Conservation (phyloP, 2,329 filamentous ascomycete genomes). For the Thelonectria blattea region DNA sequence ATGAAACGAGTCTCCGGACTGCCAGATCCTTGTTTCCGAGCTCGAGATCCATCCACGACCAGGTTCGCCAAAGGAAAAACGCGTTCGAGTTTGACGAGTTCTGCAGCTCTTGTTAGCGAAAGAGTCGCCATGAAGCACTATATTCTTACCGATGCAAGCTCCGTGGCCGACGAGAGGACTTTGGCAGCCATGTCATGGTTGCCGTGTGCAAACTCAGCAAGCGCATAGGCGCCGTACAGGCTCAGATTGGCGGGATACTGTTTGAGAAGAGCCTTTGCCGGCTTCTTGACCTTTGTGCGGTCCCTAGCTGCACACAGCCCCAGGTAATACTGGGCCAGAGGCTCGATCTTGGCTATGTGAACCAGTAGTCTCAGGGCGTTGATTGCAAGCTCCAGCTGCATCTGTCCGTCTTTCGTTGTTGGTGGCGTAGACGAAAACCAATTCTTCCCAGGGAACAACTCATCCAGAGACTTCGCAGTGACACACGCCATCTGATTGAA, state of each 20-base stretch:
- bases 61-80: conserved; percentile 62
- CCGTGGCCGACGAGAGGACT: conserved; percentile 70
- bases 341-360: conserved; percentile 43
- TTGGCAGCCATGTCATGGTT: conserved; percentile 64
- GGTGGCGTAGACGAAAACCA: conserved; percentile 54
- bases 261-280: conserved; percentile 77
- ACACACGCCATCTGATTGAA: conserved; percentile 42
- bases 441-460: conserved; percentile 55
- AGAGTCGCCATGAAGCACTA: neutral
- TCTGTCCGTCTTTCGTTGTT: conserved; percentile 32
- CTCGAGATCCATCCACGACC: conserved; percentile 71
- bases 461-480: conserved; percentile 51
- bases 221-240: conserved; percentile 81
- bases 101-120: conserved; percentile 25
- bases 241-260: conserved; percentile 65
- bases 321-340: conserved; percentile 71
- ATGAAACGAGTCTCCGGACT: conserved; percentile 48
- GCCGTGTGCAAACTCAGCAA: conserved; percentile 68
- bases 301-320: conserved; percentile 68
- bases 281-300: conserved; percentile 65
- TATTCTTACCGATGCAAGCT: conserved; percentile 41
- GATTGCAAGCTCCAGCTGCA: conserved; percentile 55
- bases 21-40: conserved; percentile 44
- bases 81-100: conserved; percentile 27
- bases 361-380: conserved; percentile 65